Percentiles rank a stretch among this genome's conserved stretches.
These are phyloP conservation scores for Clonostachys rosea DNA, from an alignment of 2,329 filamentous ascomycete species.

Conservation along the genomic window DNA sequence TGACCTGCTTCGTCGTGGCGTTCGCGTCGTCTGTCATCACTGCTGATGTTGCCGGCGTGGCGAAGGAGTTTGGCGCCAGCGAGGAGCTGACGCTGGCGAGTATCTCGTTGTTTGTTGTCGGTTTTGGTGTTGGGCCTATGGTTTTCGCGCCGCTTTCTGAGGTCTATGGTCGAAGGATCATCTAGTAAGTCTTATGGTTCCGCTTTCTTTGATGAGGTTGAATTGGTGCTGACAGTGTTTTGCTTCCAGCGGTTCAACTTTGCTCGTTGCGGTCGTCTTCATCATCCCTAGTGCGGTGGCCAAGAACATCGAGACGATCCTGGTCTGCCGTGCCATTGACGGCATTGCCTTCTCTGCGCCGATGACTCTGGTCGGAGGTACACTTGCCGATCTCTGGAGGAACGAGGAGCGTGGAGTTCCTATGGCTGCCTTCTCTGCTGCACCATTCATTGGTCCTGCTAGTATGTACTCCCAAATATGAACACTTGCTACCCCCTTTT, in stretches of 20 bases:
- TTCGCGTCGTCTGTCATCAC: conserved; percentile 74
- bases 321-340: conserved; percentile 73
- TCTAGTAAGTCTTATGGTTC: conserved; percentile 47
- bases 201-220: background rate
- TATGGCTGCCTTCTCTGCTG: conserved; percentile 81
- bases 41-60: conserved; percentile 63
- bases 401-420: conserved; percentile 81
- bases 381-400: conserved; percentile 77
- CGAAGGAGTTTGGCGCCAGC: conserved; percentile 60
- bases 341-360: conserved; percentile 82
- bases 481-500: no score
- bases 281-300: conserved; percentile 76
- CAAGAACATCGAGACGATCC: conserved; percentile 69
- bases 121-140: conserved; percentile 79
- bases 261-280: conserved; percentile 70
- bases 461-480: conserved; percentile 26
- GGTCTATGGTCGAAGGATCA: conserved; percentile 64
- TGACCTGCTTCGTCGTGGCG: conserved; percentile 71
- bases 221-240: background rate
- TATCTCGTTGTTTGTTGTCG: conserved; percentile 74
- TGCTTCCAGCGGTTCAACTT: conserved; percentile 45
- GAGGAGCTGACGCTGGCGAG: conserved; percentile 68
- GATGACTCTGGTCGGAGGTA: conserved; percentile 82
- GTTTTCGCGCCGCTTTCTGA: conserved; percentile 75
- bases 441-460: conserved; percentile 78